Conservation (phyloP, 192 early-diverging fungal species). For the Coemansia sp. region DNA sequence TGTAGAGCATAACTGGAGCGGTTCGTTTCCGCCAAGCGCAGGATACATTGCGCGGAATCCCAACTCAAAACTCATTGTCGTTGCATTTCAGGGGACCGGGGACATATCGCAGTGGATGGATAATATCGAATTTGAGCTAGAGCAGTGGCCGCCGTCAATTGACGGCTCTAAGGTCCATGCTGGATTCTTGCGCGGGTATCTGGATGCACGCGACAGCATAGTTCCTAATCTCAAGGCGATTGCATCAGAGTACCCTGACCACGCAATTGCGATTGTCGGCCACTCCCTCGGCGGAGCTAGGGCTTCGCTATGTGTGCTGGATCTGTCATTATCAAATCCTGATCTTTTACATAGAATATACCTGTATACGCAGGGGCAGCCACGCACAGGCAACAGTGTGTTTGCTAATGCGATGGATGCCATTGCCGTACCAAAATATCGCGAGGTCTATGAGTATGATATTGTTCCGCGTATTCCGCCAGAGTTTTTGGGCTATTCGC, state of each 20-base stretch:
- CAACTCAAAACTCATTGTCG: constrained; percentile 18
- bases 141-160: constrained; percentile 26
- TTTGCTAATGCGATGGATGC: constrained; percentile 37
- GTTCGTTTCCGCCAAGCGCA: constrained; percentile 25
- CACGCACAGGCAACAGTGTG: constrained; percentile 43
- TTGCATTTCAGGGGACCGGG: constrained; percentile 50
- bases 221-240: constrained; percentile 10
- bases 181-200: constrained; percentile 46
- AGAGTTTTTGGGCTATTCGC: constrained; percentile 26
- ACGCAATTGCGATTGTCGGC: constrained; percentile 40
- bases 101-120: constrained; percentile 36
- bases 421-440: constrained; percentile 23
- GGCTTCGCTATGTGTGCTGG: constrained; percentile 33
- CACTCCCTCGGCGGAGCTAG: constrained; percentile 50
- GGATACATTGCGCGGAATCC: constrained; percentile 51
- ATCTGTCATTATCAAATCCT: constrained; percentile 23
- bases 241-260: constrained; percentile 29
- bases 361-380: constrained; percentile 45
- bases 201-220: constrained; percentile 19
- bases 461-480: constrained; percentile 34
- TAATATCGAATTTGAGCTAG: constrained; percentile 26
- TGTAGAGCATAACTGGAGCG: constrained; percentile 39
- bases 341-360: constrained; percentile 17
- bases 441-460: constrained; percentile 45
- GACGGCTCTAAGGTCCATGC: constrained; percentile 39